A percentile compares a stretch with the other conserved stretches of the same genome.
Evolutionary conservation across 257 asterid genomes (phyloP).

Genomic region (Solanum pinnatisectum): DNA sequence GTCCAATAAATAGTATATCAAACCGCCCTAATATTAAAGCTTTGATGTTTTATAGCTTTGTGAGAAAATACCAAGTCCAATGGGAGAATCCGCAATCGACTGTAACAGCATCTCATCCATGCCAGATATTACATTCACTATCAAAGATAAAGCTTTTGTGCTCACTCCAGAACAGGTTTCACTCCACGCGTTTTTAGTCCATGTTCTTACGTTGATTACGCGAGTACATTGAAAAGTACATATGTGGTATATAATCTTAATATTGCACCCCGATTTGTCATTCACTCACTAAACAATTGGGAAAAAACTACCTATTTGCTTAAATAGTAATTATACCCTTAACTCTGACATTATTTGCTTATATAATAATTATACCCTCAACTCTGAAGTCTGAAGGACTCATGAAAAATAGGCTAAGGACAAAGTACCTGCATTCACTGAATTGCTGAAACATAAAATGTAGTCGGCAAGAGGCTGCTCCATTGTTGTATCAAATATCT

Average conservation of each 20-base stretch:
- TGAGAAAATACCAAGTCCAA: constrained; percentile 80
- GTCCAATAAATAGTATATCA: neutral
- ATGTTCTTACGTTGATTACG: neutral
- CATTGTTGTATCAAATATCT: neutral
- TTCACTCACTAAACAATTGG: neutral
- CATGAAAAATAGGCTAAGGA: neutral
- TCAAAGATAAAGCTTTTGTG: constrained; percentile 39
- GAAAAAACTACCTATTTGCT: neutral
- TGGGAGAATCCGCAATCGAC: constrained; percentile 62
- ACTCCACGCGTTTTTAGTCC: neutral
- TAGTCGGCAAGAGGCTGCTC: neutral
- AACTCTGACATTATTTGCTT: neutral
- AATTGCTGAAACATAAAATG: neutral
- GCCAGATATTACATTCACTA: constrained; percentile 69
- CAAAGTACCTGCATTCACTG: neutral
- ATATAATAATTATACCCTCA: neutral
- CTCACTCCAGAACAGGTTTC: constrained; percentile 86
- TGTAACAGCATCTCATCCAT: constrained; percentile 45
- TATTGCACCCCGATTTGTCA: neutral
- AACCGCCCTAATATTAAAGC: neutral
- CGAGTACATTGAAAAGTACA: neutral
- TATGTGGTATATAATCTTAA: neutral
- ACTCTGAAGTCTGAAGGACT: neutral
- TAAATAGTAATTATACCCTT: neutral
- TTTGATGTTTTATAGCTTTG: constrained; percentile 53